These are phyloP conservation scores for Nasturtium officinale DNA, from an alignment of 345 rosid species.

Conservation along the genomic window DNA sequence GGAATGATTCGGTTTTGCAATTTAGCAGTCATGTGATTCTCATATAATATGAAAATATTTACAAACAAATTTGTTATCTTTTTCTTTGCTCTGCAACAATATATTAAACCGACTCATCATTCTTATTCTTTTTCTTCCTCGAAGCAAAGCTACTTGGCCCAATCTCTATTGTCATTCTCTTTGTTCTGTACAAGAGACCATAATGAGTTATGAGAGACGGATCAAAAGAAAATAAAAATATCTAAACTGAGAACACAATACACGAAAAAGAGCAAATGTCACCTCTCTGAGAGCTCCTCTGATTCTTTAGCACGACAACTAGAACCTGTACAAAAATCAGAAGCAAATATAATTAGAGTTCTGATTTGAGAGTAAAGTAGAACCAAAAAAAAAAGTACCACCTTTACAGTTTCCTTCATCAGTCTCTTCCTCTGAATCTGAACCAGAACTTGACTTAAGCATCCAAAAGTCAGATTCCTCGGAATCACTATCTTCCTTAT, in stretches of 20 bases:
- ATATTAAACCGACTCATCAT: constrained; percentile 22
- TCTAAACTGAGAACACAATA: neutral
- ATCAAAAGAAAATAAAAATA: no score
- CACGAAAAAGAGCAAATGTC: neutral
- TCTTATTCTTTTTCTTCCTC: constrained; percentile 78
- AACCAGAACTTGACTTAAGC: constrained; percentile 80
- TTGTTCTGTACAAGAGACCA: constrained; percentile 58
- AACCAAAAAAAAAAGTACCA: constrained; percentile 33
- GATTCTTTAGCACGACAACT: constrained; percentile 53
- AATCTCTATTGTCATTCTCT: constrained; percentile 74
- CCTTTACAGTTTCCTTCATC: constrained; percentile 56
- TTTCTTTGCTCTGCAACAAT: neutral
- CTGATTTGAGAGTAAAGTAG: neutral
- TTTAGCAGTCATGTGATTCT: neutral
- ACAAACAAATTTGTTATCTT: neutral
- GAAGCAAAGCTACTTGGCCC: constrained; percentile 77
- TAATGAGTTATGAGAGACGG: neutral
- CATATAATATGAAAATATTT: neutral
- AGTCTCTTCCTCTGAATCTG: constrained; percentile 53
- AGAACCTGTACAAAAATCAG: constrained; percentile 17
- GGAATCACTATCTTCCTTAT: constrained; percentile 51
- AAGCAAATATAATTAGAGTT: constrained; percentile 10
- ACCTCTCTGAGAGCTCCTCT: constrained; percentile 63
- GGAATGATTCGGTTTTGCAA: constrained; percentile 7
- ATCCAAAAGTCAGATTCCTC: constrained; percentile 81